Conservation (phyloP, 2,329 filamentous ascomycete species). For the Aspergillus caelatus region DNA sequence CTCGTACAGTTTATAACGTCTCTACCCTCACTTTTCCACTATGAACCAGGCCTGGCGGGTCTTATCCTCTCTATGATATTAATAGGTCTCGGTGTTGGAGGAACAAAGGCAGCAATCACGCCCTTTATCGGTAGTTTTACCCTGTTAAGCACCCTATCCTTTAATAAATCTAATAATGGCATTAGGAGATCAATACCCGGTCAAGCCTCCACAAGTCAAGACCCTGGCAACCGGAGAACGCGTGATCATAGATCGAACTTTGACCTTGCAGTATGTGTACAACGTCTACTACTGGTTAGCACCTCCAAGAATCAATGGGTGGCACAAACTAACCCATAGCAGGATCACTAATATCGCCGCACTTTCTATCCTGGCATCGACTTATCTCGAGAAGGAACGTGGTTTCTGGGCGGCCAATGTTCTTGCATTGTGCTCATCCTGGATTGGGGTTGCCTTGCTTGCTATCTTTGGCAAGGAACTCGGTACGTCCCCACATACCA, state of each 20-base stretch:
- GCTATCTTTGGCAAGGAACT: constrained; percentile 1
- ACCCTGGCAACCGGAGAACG: neutral
- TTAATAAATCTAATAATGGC: neutral
- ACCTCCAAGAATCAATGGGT: neutral
- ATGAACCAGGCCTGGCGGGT: neutral
- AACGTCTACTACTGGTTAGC: constrained; percentile 13
- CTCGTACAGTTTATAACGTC: constrained; percentile 6
- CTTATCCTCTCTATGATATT: neutral
- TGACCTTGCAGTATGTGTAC: constrained; percentile 10
- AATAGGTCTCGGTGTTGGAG: constrained; percentile 5
- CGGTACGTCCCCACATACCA: neutral
- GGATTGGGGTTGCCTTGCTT: constrained; percentile 1
- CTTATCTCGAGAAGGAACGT: constrained; percentile 7
- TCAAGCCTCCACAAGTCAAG: neutral
- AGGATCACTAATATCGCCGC: constrained; percentile 8
- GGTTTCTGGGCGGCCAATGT: constrained; percentile 11
- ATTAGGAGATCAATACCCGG: constrained; percentile 6
- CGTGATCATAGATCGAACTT: neutral
- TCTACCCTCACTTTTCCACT: neutral
- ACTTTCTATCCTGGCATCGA: constrained; percentile 4
- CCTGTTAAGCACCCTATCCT: neutral
- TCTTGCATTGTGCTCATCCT: constrained; percentile 1
- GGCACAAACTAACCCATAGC: neutral
- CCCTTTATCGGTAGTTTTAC: constrained; percentile 3
- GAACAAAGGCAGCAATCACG: neutral